These are phyloP conservation scores for Leersia perrieri DNA, from an alignment of 176 grass and related monocot genomes.

Conservation along the genomic window DNA sequence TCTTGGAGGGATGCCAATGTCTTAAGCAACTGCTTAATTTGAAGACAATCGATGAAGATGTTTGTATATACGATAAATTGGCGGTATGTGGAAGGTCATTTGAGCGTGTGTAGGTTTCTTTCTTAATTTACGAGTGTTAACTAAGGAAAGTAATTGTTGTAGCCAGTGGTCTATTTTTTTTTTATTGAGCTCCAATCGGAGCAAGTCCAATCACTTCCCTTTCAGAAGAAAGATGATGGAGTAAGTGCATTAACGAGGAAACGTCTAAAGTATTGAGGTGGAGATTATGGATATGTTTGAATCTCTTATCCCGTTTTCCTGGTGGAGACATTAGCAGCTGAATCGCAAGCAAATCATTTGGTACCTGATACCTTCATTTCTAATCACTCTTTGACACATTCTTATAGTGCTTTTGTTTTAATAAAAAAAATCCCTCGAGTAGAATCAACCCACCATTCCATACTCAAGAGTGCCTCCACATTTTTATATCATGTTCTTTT, in stretches of 20 bases:
- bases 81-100: neutral
- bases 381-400: neutral
- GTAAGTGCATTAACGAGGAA: neutral
- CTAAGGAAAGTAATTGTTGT: neutral
- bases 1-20: too few species aligned
- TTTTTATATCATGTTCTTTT: neutral
- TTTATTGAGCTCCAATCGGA: neutral
- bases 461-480: neutral
- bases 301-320: neutral
- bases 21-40: too few species aligned
- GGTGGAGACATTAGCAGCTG: slow-evolving; percentile 10
- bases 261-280: neutral
- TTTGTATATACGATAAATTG: too few species aligned
- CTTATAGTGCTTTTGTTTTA: neutral
- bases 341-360: slow-evolving; percentile 36
- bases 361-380: neutral
- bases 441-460: neutral
- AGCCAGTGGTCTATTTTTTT: neutral
- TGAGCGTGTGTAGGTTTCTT: neutral
- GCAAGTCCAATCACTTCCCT: neutral
- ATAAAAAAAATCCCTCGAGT: neutral
- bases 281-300: neutral
- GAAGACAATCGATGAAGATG: too few species aligned
- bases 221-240: neutral
- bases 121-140: neutral